Evolutionary conservation across 345 rosid species (phyloP), one percentile per base, ranked within the genome.

Genomic region (Iberis pinnata): DNA sequence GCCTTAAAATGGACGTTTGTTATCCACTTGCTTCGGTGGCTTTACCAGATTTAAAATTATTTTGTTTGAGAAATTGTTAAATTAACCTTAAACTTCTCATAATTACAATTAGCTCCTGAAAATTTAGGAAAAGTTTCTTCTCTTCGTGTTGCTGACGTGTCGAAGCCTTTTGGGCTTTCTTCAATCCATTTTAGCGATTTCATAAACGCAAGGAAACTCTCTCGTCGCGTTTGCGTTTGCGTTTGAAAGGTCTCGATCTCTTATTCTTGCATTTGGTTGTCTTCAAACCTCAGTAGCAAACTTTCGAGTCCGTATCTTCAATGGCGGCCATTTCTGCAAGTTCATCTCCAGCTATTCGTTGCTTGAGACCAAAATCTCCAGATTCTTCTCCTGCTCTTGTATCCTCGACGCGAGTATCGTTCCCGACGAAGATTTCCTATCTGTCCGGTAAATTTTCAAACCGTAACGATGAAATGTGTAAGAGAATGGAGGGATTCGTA

Each of bases 241-340:
- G 52, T 42, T 42, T 36, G 43, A 4, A 44, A 15, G 7, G 53
- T 16, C 31, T 25, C 3, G 22, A 15, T n/a, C 11, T 13, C 8
- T 5, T n/a, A 7, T 13, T 9, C 8, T 9, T 50, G 1, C 13
- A 42, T 25, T 38, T 11, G 16, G 31, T 56, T 36, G 63, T 40
- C 69, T 46, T 42, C 44, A 49, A 43, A 20, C 20, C 27, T 32
- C 38, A 60, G 44, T 26, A 35, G 43, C 56, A 25, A 48, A 54
- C 47, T 12, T 3, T 38, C 2, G 18, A 26, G 1, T 1, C 47
- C 49, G 5, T 22, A 54, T 56, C 58, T 56, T 53, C 42, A 52
- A 77, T 74, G 82, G 82, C 73, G 59, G 69, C 75, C 26, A 45
- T 69, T 25, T 63, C 71, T 0, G 17, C 72, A 7, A 36, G 56